Evolutionary conservation across 495 filamentous ascomycete species (phyloP).

Genomic region (Neurospora sp.): DNA sequence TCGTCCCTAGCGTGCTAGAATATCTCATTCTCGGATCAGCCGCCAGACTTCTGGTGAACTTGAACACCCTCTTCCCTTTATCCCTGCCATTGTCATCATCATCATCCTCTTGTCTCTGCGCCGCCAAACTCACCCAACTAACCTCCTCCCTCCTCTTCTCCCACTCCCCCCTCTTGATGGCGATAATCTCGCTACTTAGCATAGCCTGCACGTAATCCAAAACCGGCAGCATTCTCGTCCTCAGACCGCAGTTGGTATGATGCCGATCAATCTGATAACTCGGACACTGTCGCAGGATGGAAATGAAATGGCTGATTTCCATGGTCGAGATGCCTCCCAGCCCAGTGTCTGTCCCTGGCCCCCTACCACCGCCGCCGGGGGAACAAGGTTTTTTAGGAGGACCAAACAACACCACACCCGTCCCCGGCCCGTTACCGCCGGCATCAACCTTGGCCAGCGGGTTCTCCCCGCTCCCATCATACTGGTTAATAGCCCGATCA

Average conservation of each 20-base stretch:
- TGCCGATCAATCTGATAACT: conserved; percentile 70
- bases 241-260: conserved; percentile 69
- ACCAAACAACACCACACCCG: not conserved
- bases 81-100: not conserved
- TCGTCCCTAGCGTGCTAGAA: conserved; percentile 29
- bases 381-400: not conserved
- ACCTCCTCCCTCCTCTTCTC: conserved; percentile 22
- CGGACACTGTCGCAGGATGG: conserved; percentile 42
- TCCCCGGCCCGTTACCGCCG: not conserved
- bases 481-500: conserved; percentile 4
- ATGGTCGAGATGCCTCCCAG: conserved; percentile 22
- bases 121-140: conserved; percentile 22
- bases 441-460: not conserved
- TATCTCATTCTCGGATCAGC: conserved; percentile 30
- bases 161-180: conserved; percentile 39
- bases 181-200: conserved; percentile 32
- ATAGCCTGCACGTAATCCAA: conserved; percentile 55
- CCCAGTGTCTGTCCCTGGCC: not conserved
- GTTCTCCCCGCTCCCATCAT: not conserved
- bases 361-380: not conserved
- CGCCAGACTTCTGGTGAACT: conserved; percentile 28
- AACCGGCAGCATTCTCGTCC: conserved; percentile 54
- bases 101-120: not conserved
- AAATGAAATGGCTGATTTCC: conserved; percentile 26
- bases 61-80: conserved; percentile 22